Conservation (phyloP, 805 yeast species). For the Debaryomyces castellii region DNA sequence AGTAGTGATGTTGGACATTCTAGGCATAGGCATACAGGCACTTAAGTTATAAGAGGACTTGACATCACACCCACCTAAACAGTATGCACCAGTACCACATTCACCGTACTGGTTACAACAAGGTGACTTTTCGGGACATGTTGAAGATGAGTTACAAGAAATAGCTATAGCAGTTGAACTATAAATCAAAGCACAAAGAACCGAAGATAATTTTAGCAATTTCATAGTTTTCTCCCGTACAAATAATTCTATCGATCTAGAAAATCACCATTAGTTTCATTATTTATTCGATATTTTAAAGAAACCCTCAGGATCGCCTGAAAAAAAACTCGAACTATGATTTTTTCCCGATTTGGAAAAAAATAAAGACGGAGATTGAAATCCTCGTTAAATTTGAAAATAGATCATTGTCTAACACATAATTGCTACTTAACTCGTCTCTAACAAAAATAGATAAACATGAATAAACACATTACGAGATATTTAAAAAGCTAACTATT, state of each 20-base stretch:
- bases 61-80: constrained; percentile 89
- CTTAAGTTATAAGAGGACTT: constrained; percentile 58
- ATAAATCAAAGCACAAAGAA: background rate
- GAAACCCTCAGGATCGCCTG: background rate
- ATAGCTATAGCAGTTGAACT: constrained; percentile 10
- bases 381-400: background rate
- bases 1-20: constrained; percentile 51
- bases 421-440: background rate
- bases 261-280: background rate
- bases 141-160: constrained; percentile 49
- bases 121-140: constrained; percentile 79
- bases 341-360: background rate
- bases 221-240: background rate
- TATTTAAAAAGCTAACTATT: constrained; percentile 7
- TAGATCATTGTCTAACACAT: background rate
- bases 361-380: background rate
- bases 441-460: background rate
- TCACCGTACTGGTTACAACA: constrained; percentile 82
- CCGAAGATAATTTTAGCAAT: background rate
- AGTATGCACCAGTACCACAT: constrained; percentile 75
- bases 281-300: background rate
- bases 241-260: background rate
- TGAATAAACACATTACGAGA: background rate
- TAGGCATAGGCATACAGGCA: constrained; percentile 87
- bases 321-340: background rate